Conservation (phyloP, 805 yeast genomes). For the Dipodascus geniculatus region DNA sequence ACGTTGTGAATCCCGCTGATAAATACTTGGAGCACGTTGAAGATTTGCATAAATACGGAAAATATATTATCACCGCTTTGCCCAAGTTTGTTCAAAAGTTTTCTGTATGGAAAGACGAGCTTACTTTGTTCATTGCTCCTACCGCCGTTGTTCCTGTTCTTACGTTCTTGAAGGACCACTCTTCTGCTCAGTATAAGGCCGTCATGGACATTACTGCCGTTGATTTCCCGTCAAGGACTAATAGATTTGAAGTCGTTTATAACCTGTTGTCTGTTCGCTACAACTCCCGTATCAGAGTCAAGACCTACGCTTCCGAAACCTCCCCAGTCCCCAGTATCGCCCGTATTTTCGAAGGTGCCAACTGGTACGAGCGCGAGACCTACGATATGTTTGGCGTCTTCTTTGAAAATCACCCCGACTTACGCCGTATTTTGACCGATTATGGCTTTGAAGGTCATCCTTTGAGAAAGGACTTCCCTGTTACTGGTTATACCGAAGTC, state of each 20-base stretch:
- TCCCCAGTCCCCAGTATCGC: conserved; percentile 71
- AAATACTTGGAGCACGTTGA: conserved; percentile 53
- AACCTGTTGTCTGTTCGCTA: conserved; percentile 69
- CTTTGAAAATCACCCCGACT: conserved; percentile 82
- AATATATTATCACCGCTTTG: conserved; percentile 61
- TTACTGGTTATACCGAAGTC: conserved; percentile 84
- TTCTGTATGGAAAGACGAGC: conserved; percentile 85
- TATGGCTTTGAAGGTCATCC: conserved; percentile 92
- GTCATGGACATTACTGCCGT: conserved; percentile 78
- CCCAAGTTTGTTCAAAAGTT: conserved; percentile 79
- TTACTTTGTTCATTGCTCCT: conserved; percentile 66
- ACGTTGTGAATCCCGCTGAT: conserved; percentile 64
- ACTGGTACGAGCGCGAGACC: conserved; percentile 87
- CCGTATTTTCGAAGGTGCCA: conserved; percentile 65
- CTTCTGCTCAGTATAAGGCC: conserved; percentile 68
- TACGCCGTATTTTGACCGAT: conserved; percentile 82
- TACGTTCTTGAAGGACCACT: conserved; percentile 62
- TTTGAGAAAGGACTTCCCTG: conserved; percentile 83
- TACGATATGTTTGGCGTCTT: conserved; percentile 81
- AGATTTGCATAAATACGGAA: conserved; percentile 72
- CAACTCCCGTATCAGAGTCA: conserved; percentile 79
- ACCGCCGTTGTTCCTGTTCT: conserved; percentile 60
- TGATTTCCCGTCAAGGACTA: conserved; percentile 72
- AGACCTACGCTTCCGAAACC: conserved; percentile 78
- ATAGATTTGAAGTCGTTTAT: conserved; percentile 81